Conservation (phyloP, 2,329 filamentous ascomycete genomes). For the Lachnellula willkommii region DNA sequence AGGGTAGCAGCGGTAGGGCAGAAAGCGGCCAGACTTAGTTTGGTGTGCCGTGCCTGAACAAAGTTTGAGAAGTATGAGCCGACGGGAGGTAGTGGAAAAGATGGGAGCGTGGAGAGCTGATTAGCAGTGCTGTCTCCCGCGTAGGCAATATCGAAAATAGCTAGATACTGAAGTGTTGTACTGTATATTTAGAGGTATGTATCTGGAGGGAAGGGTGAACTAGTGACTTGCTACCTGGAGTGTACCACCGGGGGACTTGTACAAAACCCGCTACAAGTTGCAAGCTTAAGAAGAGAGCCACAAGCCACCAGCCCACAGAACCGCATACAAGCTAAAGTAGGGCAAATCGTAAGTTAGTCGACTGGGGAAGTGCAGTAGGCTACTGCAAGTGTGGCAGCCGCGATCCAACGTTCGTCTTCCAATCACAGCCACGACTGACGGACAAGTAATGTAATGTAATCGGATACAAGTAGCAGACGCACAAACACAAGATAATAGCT, state of each 20-base stretch:
- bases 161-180: not conserved
- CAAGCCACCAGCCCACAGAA: not conserved
- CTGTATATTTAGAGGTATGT: not conserved
- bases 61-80: conserved; percentile 4
- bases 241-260: not conserved
- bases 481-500: not conserved
- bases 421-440: conserved; percentile 1
- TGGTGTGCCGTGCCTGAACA: conserved; percentile 10
- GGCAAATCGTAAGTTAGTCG: not conserved
- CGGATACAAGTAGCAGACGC: not conserved
- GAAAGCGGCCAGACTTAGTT: conserved; percentile 2
- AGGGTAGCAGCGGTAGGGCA: not conserved
- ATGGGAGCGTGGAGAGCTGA: conserved; percentile 6
- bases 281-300: not conserved
- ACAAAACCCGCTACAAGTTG: not conserved
- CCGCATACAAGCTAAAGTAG: not conserved
- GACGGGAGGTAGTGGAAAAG: not conserved
- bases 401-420: conserved; percentile 1
- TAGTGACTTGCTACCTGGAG: not conserved
- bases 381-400: not conserved
- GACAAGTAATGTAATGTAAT: not conserved
- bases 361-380: not conserved
- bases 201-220: not conserved
- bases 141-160: not conserved
- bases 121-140: conserved; percentile 1